Evolutionary conservation across 23 red algal species (phyloP), one percentile per base, ranked within the genome.

Genomic region (Gracilariopsis chorda): DNA sequence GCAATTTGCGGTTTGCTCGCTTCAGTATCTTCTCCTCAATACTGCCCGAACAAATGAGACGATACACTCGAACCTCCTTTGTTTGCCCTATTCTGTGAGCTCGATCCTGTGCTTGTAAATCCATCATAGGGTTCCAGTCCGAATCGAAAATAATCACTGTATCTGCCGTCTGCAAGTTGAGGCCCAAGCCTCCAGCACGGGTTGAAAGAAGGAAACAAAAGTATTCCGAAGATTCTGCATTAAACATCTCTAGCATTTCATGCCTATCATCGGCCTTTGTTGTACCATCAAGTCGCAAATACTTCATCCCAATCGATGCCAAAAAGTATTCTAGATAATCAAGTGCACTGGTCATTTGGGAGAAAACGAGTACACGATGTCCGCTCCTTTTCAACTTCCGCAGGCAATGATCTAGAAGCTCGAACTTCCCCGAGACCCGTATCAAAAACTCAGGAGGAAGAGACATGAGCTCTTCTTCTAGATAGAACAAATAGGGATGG

Each of bases 1-100:
- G 77, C 53, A 95, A 55, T 70, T 98, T 98, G 34, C 78, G 84
- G 76, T 93, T 95, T 23, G 96, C 96, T 19, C 90, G 77, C 28
- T 92, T 88, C 58, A 98, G 87, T 63, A 98, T 98, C 70, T 94
- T 94, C 83, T 90, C 96, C 57, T 98, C 96, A n/a, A 98, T 82
- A 14, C 80, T 93, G 37, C 77, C 83, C 9, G 89, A 68, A 32
- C 88, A 93, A 23, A 98, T 78, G 14, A 98, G 91, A 37, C 96
- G 92, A 68, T 92, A 98, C 24, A 98, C 93, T 14, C 91, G 74
- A 8, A 98, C 96, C 43, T 93, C 92, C 62, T 95, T 98, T 17
- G 82, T 94, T 72, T 98, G 96, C 14, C 96, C 96, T 35, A 98
- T 98, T 21, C 96, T 59, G 61, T 95, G 93, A 23, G 93, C 96